Percentiles rank a stretch among this genome's conserved stretches.
Conservation (phyloP, 169 alveolate species). For the Sarcocystis neurona region DNA sequence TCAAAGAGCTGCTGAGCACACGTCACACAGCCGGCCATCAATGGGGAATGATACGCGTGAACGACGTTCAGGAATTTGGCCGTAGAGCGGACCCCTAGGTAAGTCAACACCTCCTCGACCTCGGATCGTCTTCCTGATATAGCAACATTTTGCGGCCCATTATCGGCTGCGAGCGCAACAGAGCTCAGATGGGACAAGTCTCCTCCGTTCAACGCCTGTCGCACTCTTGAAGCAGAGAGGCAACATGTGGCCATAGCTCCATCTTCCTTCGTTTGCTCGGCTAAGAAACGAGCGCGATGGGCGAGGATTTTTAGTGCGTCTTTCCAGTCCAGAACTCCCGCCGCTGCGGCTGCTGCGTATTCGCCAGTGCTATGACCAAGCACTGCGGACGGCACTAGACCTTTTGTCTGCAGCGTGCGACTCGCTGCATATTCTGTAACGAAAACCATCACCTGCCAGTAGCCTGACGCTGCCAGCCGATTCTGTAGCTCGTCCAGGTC, state of each 20-base stretch:
- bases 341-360: constrained; percentile 75
- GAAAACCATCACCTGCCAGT: constrained; percentile 73
- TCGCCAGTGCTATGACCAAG: constrained; percentile 78
- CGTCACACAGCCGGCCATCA: constrained; percentile 53
- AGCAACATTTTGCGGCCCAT: constrained; percentile 72
- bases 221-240: not conserved
- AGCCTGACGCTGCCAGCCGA: constrained; percentile 27
- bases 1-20: not conserved
- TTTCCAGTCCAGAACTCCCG: constrained; percentile 66
- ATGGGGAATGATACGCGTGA: constrained; percentile 54
- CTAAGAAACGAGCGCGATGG: constrained; percentile 32
- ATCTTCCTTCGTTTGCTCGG: not conserved
- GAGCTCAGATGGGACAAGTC: constrained; percentile 17
- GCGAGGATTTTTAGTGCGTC: constrained; percentile 55
- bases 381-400: constrained; percentile 72
- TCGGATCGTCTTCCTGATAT: constrained; percentile 68
- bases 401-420: constrained; percentile 65
- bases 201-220: not conserved
- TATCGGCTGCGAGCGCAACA: constrained; percentile 67
- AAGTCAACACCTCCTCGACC: constrained; percentile 51
- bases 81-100: constrained; percentile 33
- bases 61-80: constrained; percentile 54
- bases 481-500: not conserved
- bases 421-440: constrained; percentile 71
- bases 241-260: constrained; percentile 61